Evolutionary conservation across 129 eudicot species (phyloP), one percentile per base, ranked within the genome.

Genomic region (Chrysanthemum seticuspe): DNA sequence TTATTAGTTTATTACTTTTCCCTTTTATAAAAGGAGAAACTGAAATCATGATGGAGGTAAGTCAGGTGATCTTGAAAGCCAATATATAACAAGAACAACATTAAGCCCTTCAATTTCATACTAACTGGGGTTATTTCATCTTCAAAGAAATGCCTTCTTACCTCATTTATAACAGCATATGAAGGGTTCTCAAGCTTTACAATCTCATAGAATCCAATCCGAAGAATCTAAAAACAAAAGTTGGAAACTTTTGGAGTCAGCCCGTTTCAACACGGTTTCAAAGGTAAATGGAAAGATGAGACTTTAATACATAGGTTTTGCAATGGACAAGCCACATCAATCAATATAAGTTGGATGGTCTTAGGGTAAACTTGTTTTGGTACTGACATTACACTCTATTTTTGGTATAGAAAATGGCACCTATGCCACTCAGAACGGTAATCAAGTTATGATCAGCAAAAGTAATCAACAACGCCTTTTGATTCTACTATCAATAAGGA

Each of bases 131-230:
- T 58, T 44, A 45, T 13, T 21, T 9, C 15, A 25, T 25, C 47
- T 14, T 47, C n/a, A 40, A 10, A 47, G 52, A 65, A 50, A 52
- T 23, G 6, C n/a, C 23, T 29, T 47, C 70, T 62, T 82, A 92
- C 98, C 98, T 92, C 96, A 72, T 92, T 81, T 2, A 92, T 87
- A 77, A 89, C 98, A 68, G 98, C 98, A 76, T 92, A 85, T 23
- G 98, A 83, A 44, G 98, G 98, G 87, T 85, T 85, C 13, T 89
- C 90, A 50, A 89, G 83, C 87, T 92, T 92, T 67, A 87, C 75
- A 70, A 92, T 87, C 83, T 92, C 98, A 70, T 92, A 92, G 73
- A 80, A 82, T 54, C 98, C 98, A 47, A 92, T 85, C 47, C 98
- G 93, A 60, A 92, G 95, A 85, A 92, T 92, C 98, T 92, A 76